phyloP scores from a whole-genome alignment of 2,329 filamentous ascomycete genomes.

The Trichoderma lentiforme region DNA sequence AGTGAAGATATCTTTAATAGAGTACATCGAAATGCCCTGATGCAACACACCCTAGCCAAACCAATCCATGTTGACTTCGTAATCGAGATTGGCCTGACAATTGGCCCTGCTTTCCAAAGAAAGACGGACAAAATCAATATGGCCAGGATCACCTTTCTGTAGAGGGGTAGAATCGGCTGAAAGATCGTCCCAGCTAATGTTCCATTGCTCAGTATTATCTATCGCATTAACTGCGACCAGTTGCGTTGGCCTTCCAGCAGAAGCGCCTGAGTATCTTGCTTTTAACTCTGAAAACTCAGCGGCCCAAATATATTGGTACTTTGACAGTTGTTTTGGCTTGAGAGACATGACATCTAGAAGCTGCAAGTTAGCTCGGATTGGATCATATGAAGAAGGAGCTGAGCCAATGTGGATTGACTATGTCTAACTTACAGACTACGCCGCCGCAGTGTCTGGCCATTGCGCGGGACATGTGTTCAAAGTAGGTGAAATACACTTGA shows the following conservation, averaged over 20 bases:
- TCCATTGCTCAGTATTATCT: neutral
- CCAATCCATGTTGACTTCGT: neutral
- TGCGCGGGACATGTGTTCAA: neutral
- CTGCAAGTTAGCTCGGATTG: neutral
- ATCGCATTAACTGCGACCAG: neutral
- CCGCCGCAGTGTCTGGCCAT: neutral
- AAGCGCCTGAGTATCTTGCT: neutral
- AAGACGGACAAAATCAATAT: neutral
- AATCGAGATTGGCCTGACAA: neutral
- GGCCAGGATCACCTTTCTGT: neutral
- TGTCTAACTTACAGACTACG: neutral
- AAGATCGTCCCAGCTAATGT: neutral
- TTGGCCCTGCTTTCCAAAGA: neutral
- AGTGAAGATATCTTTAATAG: neutral
- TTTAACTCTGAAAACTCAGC: neutral
- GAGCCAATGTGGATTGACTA: neutral
- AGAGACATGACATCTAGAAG: neutral
- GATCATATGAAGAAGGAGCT: neutral
- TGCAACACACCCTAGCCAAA: neutral
- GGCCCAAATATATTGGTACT: neutral
- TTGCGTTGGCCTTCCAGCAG: neutral
- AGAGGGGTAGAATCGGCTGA: neutral
- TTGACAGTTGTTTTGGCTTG: neutral
- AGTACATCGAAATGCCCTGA: neutral
- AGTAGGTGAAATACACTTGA: neutral